Conservation (phyloP, 192 early-diverging fungal genomes). For the Backusella morwellensis region DNA sequence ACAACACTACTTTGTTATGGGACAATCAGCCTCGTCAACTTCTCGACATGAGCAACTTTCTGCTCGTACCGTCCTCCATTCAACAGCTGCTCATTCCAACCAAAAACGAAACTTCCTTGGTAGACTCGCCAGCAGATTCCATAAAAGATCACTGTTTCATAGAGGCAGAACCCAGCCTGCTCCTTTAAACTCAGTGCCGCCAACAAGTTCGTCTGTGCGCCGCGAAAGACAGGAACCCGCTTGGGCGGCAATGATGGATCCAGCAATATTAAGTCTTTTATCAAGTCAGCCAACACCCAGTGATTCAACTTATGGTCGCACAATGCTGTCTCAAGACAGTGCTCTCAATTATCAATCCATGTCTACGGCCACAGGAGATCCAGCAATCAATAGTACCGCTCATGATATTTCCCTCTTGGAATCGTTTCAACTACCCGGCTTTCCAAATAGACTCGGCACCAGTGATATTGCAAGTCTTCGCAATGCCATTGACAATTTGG, state of each 20-base stretch:
- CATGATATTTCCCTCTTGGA: background rate
- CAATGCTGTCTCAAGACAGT: background rate
- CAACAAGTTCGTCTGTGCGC: constrained; percentile 10
- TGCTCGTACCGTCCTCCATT: constrained; percentile 13
- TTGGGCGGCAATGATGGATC: constrained; percentile 1
- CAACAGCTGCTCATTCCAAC: constrained; percentile 5
- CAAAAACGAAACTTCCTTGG: constrained; percentile 11
- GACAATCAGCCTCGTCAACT: constrained; percentile 22
- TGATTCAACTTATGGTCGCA: background rate
- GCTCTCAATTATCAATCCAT: background rate
- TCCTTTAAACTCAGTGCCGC: background rate
- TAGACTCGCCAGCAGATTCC: constrained; percentile 1
- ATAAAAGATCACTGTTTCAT: background rate
- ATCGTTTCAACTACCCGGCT: background rate
- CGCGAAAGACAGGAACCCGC: constrained; percentile 8
- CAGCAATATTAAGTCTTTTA: background rate
- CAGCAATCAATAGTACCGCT: background rate
- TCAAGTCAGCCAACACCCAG: background rate
- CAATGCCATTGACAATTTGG: background rate
- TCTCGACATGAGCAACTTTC: constrained; percentile 21
- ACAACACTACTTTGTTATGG: background rate
- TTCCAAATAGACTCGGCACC: background rate
- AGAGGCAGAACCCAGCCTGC: background rate
- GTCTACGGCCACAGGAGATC: background rate
- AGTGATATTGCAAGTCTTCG: background rate